A percentile compares a stretch with the other conserved stretches of the same genome.
Conservation (phyloP, 1,284 basidiomycete genomes). For the Pisolithus thermaeus region DNA sequence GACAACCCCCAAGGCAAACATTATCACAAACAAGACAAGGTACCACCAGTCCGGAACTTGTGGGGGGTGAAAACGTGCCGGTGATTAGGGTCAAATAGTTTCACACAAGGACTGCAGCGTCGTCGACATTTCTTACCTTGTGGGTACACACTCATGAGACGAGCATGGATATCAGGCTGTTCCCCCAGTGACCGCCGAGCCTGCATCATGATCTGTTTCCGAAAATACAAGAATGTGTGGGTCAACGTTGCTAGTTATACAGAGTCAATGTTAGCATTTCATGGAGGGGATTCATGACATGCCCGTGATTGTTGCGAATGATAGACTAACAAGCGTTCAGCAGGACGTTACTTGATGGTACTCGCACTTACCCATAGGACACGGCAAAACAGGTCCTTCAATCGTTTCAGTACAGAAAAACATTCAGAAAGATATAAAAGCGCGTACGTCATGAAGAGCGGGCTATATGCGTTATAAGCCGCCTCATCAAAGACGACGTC, state of each 20-base stretch:
- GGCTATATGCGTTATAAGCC: conserved; percentile 63
- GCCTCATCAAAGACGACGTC: conserved; percentile 44
- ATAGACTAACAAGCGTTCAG: conserved; percentile 22
- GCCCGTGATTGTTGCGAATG: conserved; percentile 60
- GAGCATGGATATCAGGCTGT: conserved; percentile 64
- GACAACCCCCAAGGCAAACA: conserved; percentile 50
- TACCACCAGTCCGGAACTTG: conserved; percentile 1
- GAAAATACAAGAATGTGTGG: conserved; percentile 62
- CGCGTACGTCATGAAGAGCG: conserved; percentile 53
- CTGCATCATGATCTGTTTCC: conserved; percentile 50
- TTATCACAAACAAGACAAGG: conserved; percentile 25
- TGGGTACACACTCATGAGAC: conserved; percentile 61
- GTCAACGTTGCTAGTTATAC: conserved; percentile 45
- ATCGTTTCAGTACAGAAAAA: background rate
- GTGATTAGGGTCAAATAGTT: too few relatives aligned
- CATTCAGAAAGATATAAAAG: background rate
- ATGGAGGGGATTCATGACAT: background rate
- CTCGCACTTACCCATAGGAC: conserved; percentile 34
- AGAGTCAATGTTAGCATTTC: background rate
- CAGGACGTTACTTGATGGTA: background rate
- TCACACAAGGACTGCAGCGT: background rate
- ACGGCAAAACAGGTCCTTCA: conserved; percentile 47
- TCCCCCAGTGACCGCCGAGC: conserved; percentile 46
- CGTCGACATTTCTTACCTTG: conserved; percentile 28
- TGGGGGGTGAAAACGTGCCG: too few relatives aligned